Evolutionary conservation across 257 asterid species (phyloP), one percentile per base, ranked within the genome.

Genomic region (Parsonsia alboflavescens): DNA sequence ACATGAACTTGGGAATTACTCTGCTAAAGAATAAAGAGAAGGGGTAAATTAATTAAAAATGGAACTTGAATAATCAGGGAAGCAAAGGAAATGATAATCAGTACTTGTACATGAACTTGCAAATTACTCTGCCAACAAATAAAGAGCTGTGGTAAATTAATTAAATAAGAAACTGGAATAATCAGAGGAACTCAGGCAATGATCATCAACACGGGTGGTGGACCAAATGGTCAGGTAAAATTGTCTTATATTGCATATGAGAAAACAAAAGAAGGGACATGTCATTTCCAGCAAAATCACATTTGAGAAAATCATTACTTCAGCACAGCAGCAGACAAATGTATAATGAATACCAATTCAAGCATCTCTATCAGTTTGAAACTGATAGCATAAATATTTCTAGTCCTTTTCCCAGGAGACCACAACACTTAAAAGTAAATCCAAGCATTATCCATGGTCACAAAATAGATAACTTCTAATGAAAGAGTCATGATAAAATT

Each of bases 1-100:
- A 90, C 75, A 77, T 88, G 97, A 77, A 94, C 93, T 78, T 85
- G 76, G 48, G 97, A 88, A 77, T 86, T 85, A 73, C 80, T 85
- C 97, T 94, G 93, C 53, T 73, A 83, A 72, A 58, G 57, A 76
- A 75, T 82, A 10, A 72, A 68, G 2, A 73, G 12, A 21, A 73
- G 64, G 59, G 22, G 28, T 30, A 45, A 62, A 59, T 46, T 26
- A 56, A 70, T 46, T 41, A 64, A 63, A 24, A 41, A 56, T 49
- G 8, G 57, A 78, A 64, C 62, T 54, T 48, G 56, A 71, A 19
- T 61, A 61, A 52, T 11, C 46, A 73, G 67, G 22, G 52, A 5
- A 53, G 45, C n/a, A 53, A 7, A 36, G 42, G 28, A 49, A 36
- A 48, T 63, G 36, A 26, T 26, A 10, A 6, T 46, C 48, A 63